Evolutionary conservation across 768 basidiomycete species (phyloP).

Genomic region (Polyporus arcularius): DNA sequence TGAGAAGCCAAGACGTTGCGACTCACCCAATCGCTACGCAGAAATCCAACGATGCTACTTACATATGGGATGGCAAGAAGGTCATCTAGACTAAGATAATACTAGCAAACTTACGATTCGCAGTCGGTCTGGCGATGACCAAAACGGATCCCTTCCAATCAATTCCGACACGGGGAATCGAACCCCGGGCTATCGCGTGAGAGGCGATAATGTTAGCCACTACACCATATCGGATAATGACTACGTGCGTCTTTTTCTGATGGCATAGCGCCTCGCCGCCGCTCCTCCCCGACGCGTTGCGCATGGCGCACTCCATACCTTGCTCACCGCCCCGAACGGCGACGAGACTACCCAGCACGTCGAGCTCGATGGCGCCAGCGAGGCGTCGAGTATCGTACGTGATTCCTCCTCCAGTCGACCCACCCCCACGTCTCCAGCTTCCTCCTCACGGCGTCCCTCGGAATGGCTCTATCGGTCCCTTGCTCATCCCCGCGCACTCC

Average conservation of each 20-base stretch:
- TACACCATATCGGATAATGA: neutral
- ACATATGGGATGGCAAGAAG: too few relatives aligned
- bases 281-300: neutral
- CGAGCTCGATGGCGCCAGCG: constrained; percentile 38
- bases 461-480: constrained; percentile 68
- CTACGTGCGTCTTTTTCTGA: too few relatives aligned
- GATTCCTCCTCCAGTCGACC: constrained; percentile 68
- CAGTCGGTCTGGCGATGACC: neutral
- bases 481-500: constrained; percentile 49
- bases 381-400: constrained; percentile 85
- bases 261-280: too few relatives aligned
- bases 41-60: too few relatives aligned
- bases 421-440: constrained; percentile 66
- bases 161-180: neutral
- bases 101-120: neutral
- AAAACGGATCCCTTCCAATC: neutral
- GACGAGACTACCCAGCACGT: neutral
- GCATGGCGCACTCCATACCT: neutral
- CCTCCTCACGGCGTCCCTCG: constrained; percentile 66
- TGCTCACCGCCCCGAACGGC: constrained; percentile 5
- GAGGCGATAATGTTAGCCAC: neutral
- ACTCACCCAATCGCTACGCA: too few relatives aligned
- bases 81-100: too few relatives aligned
- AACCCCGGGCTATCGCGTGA: neutral
- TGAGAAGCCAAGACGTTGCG: too few relatives aligned